These are phyloP conservation scores for Lasiosphaeriaceae sp. DNA, from an alignment of 495 filamentous ascomycete genomes.

Conservation along the genomic window DNA sequence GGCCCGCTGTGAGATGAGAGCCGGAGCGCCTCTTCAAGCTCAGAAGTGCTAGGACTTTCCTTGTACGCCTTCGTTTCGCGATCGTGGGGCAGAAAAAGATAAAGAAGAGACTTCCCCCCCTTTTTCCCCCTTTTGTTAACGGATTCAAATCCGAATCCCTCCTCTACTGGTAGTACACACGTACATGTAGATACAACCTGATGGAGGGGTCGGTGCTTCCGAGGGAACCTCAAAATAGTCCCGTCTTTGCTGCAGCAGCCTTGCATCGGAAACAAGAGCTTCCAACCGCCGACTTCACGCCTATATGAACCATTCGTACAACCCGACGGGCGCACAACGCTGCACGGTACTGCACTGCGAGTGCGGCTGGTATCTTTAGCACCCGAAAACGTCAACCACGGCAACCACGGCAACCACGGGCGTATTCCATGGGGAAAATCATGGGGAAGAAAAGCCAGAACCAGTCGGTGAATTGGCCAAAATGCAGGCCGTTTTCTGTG, in stretches of 20 bases:
- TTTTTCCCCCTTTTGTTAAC: too few relatives aligned
- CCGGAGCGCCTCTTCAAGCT: neutral
- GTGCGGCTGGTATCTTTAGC: conserved; percentile 21
- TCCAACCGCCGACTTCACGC: conserved; percentile 21
- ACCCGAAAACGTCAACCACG: neutral
- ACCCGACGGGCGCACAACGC: neutral
- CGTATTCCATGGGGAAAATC: neutral
- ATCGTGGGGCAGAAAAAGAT: neutral
- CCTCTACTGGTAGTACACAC: too few relatives aligned
- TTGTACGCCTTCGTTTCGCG: neutral
- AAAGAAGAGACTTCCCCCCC: neutral
- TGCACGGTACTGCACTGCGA: conserved; percentile 2
- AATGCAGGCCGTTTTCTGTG: neutral
- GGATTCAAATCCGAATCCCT: too few relatives aligned
- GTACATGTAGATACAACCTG: neutral
- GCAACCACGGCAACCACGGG: neutral
- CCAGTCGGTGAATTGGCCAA: conserved; percentile 6
- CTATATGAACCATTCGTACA: neutral
- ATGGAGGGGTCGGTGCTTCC: neutral
- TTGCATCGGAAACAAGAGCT: conserved; percentile 15
- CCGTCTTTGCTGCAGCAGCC: conserved; percentile 4
- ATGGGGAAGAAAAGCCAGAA: neutral
- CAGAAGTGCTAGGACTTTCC: neutral
- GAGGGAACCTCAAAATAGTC: conserved; percentile 12
- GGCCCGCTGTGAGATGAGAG: neutral